phyloP scores from a whole-genome alignment of 2,329 filamentous ascomycete genomes.

The Colletotrichum costaricense region DNA sequence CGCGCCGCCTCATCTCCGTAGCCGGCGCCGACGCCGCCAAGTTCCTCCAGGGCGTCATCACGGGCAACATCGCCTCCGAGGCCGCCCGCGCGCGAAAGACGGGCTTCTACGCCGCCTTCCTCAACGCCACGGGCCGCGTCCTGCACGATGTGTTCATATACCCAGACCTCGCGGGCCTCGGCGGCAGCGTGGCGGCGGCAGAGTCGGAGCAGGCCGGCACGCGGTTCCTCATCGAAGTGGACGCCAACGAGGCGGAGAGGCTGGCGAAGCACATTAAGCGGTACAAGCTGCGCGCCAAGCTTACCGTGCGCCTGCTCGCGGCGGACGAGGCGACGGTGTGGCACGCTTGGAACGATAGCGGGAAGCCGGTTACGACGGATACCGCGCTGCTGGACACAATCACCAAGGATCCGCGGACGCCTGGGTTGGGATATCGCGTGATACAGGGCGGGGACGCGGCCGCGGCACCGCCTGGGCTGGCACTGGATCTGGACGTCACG shows the following conservation, averaged over 20 bases:
- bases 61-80: slow-evolving; percentile 69
- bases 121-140: slow-evolving; percentile 86
- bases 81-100: slow-evolving; percentile 50
- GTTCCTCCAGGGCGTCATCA: slow-evolving; percentile 90
- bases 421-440: slow-evolving; percentile 66
- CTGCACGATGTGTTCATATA: slow-evolving; percentile 94
- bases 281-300: slow-evolving; percentile 87
- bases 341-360: slow-evolving; percentile 75
- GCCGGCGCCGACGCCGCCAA: slow-evolving; percentile 82
- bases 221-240: slow-evolving; percentile 81
- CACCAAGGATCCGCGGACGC: slow-evolving; percentile 65
- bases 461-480: slow-evolving; percentile 35
- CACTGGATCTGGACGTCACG: slow-evolving; percentile 58
- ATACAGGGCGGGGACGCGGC: slow-evolving; percentile 45
- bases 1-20: slow-evolving; percentile 82
- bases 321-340: slow-evolving; percentile 75
- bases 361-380: slow-evolving; percentile 15
- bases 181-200: slow-evolving; percentile 39
- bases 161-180: slow-evolving; percentile 58
- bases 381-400: slow-evolving; percentile 43
- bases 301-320: slow-evolving; percentile 75
- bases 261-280: slow-evolving; percentile 81
- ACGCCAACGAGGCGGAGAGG: slow-evolving; percentile 70
- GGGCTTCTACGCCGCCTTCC: slow-evolving; percentile 84
- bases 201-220: slow-evolving; percentile 35